A percentile compares a stretch with the other conserved stretches of the same genome.
Evolutionary conservation across 2,329 filamentous ascomycete species (phyloP).

Genomic region (Xylariales sp.): DNA sequence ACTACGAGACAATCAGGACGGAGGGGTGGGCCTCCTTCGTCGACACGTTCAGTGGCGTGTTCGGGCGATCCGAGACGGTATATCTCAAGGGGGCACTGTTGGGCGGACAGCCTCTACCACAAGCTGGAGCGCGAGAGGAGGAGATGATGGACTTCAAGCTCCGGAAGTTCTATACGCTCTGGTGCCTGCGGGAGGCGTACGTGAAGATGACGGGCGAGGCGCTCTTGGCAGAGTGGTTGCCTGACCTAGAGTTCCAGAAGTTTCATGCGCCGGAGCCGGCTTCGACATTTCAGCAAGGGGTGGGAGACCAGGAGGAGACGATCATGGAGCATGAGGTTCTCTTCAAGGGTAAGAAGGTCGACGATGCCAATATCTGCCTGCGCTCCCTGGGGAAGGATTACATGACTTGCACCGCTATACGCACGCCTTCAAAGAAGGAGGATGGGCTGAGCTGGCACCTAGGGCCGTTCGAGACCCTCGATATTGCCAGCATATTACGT

Average conservation of each 20-base stretch:
- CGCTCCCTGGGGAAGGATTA: constrained; percentile 43
- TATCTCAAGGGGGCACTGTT: constrained; percentile 48
- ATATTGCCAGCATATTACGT: constrained; percentile 40
- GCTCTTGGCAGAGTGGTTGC: constrained; percentile 67
- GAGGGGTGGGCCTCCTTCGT: constrained; percentile 63
- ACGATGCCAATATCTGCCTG: constrained; percentile 38
- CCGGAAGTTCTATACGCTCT: constrained; percentile 69
- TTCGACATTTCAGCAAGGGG: constrained; percentile 23
- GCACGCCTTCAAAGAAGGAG: constrained; percentile 32
- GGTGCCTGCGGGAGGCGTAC: constrained; percentile 76
- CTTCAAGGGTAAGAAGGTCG: constrained; percentile 33
- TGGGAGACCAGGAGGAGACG: constrained; percentile 28
- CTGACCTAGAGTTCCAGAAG: constrained; percentile 62
- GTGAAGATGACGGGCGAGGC: constrained; percentile 81
- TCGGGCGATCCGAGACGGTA: constrained; percentile 56
- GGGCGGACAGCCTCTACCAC: constrained; percentile 20
- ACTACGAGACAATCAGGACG: constrained; percentile 49
- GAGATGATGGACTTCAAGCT: constrained; percentile 56
- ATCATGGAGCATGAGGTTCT: constrained; percentile 32
- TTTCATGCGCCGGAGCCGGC: constrained; percentile 51
- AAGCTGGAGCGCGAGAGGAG: constrained; percentile 17
- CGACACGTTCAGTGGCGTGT: constrained; percentile 67
- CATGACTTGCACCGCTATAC: constrained; percentile 50
- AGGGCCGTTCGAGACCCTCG: constrained; percentile 37
- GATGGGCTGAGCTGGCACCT: constrained; percentile 34